Evolutionary conservation across 108 stramenopile genomes (phyloP).

Genomic region (Schizochytrium sp.): DNA sequence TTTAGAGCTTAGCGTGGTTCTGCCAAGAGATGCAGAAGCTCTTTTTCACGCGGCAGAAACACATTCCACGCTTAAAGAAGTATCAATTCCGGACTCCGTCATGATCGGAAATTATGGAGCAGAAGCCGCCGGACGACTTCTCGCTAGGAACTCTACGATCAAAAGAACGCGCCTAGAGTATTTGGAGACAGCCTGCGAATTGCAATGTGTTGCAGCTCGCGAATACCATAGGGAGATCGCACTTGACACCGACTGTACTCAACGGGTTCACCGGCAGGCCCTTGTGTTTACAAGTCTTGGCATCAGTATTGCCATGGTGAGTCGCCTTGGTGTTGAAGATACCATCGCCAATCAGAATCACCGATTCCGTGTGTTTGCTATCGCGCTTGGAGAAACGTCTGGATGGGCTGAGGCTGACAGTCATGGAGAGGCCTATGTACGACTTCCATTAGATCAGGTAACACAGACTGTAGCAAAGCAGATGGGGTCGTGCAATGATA

Average conservation of each 20-base stretch:
- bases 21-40: neutral
- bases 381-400: conserved; percentile 3
- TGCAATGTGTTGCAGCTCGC: conserved; percentile 16
- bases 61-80: neutral
- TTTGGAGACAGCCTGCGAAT: neutral
- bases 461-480: conserved; percentile 14
- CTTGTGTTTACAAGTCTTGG: neutral
- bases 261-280: neutral
- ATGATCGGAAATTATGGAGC: conserved; percentile 2
- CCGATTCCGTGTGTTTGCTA: neutral
- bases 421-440: neutral
- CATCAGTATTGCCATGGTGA: neutral
- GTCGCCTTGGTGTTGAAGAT: neutral
- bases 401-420: neutral
- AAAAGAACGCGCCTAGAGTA: conserved; percentile 13
- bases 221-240: neutral
- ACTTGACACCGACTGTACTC: neutral
- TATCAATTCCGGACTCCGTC: conserved; percentile 22
- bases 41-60: neutral
- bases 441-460: neutral
- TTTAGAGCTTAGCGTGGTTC: neutral
- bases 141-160: neutral
- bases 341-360: neutral
- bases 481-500: neutral
- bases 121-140: neutral